phyloP scores from a whole-genome alignment of 1,139 yeast genomes.

The Yamadazyma trypodendri region DNA sequence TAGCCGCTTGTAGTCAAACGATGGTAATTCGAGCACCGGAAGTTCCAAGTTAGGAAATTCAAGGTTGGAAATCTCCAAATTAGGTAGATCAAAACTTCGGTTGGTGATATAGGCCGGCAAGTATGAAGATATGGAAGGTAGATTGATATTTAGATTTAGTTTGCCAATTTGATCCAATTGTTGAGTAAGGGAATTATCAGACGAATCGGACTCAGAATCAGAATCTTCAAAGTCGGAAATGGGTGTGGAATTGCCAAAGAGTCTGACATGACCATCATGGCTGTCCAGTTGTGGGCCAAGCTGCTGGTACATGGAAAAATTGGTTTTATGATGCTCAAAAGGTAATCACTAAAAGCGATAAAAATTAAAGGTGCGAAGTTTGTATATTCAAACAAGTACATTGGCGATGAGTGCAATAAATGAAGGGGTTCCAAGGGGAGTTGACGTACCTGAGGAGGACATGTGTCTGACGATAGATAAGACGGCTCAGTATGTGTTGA shows the following conservation, averaged over 20 bases:
- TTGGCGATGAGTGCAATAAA: slow-evolving; percentile 3
- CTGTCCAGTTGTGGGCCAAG: background rate
- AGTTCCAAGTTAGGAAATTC: slow-evolving; percentile 10
- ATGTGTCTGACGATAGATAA: slow-evolving; percentile 60
- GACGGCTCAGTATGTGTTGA: slow-evolving; percentile 67
- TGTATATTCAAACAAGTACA: background rate
- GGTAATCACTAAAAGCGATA: too few species aligned
- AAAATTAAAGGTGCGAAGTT: too few species aligned
- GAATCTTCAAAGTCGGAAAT: background rate
- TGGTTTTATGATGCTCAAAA: background rate
- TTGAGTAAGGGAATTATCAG: slow-evolving; percentile 15
- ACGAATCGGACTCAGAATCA: slow-evolving; percentile 6
- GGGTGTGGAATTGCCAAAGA: background rate
- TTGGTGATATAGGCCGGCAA: slow-evolving; percentile 7
- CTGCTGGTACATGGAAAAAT: too few species aligned
- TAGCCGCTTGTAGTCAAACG: slow-evolving; percentile 9
- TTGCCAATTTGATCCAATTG: slow-evolving; percentile 18
- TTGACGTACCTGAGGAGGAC: slow-evolving; percentile 58
- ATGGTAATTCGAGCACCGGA: slow-evolving; percentile 6
- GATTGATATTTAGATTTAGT: slow-evolving; percentile 7
- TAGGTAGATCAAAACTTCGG: slow-evolving; percentile 4
- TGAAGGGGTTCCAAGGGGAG: slow-evolving; percentile 33
- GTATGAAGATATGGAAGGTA: slow-evolving; percentile 8
- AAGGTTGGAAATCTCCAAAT: slow-evolving; percentile 4
- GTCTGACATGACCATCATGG: background rate